Evolutionary conservation across 2,329 filamentous ascomycete genomes (phyloP).

Genomic region (Verticillium tricorpus): DNA sequence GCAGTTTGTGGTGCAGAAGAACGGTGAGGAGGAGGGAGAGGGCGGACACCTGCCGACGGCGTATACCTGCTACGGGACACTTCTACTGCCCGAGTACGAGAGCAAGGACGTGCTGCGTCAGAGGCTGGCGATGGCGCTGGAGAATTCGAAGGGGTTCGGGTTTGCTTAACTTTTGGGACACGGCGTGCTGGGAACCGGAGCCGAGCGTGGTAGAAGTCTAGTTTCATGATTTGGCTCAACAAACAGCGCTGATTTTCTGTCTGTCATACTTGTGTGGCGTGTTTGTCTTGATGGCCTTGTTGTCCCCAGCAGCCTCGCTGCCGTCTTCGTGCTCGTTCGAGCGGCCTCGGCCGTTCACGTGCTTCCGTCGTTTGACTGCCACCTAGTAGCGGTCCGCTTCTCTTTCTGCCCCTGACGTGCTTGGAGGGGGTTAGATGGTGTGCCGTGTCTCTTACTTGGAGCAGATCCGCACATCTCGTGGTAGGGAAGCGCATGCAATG

Average conservation of each 20-base stretch:
- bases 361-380: too few relatives aligned
- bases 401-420: too few relatives aligned
- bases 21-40: conserved; percentile 51
- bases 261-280: too few relatives aligned
- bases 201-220: neutral
- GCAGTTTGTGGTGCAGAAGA: conserved; percentile 78
- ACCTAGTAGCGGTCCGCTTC: too few relatives aligned
- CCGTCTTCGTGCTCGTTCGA: too few relatives aligned
- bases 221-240: neutral
- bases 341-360: too few relatives aligned
- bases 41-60: conserved; percentile 70
- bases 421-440: too few relatives aligned
- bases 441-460: too few relatives aligned
- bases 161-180: conserved; percentile 50
- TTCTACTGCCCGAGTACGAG: conserved; percentile 80
- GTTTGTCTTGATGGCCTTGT: too few relatives aligned
- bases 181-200: neutral
- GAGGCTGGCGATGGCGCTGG: conserved; percentile 78
- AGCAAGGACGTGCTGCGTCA: conserved; percentile 64
- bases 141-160: conserved; percentile 87
- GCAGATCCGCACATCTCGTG: too few relatives aligned
- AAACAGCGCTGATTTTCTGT: neutral
- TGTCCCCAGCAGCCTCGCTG: too few relatives aligned
- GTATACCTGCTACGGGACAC: conserved; percentile 87
- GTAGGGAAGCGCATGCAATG: too few relatives aligned